A percentile compares a stretch with the other conserved stretches of the same genome.
phyloP scores from a whole-genome alignment of 768 basidiomycete species.

The Epithele typhae region DNA sequence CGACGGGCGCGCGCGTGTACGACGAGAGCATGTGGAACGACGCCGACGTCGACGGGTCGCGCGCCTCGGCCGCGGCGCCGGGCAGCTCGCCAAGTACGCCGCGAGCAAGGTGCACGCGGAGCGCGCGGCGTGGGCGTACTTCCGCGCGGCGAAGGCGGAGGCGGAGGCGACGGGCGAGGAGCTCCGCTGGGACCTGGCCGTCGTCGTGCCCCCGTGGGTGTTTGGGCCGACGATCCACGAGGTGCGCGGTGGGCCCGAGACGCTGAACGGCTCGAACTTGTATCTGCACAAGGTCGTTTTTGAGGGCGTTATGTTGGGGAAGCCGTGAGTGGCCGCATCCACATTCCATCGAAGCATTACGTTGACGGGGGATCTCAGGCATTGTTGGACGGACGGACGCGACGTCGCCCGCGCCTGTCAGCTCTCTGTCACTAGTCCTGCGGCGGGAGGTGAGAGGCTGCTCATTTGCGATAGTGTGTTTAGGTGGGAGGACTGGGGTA shows the following conservation, averaged over 20 bases:
- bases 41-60: conserved; percentile 26
- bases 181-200: conserved; percentile 25
- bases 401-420: too few relatives aligned
- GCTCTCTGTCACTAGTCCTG: too few relatives aligned
- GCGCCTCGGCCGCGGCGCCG: conserved; percentile 25
- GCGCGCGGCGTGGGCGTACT: conserved; percentile 21
- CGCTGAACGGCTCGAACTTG: not conserved
- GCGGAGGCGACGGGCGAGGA: conserved; percentile 3
- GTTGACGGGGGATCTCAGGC: too few relatives aligned
- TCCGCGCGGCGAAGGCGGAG: too few relatives aligned
- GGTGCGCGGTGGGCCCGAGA: conserved; percentile 26
- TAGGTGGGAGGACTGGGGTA: conserved; percentile 10
- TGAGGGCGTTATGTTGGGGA: conserved; percentile 18
- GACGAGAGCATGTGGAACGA: conserved; percentile 45
- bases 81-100: conserved; percentile 41
- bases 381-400: too few relatives aligned
- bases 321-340: too few relatives aligned
- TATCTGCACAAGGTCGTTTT: conserved; percentile 22
- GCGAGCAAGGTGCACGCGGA: conserved; percentile 70
- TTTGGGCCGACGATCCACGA: conserved; percentile 29
- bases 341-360: too few relatives aligned
- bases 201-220: conserved; percentile 48
- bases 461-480: too few relatives aligned
- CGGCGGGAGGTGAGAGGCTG: too few relatives aligned
- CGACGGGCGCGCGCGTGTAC: not conserved